Percentiles rank a stretch among this genome's conserved stretches.
Evolutionary conservation across 345 rosid species (phyloP).

Genomic region (Salix brachista): DNA sequence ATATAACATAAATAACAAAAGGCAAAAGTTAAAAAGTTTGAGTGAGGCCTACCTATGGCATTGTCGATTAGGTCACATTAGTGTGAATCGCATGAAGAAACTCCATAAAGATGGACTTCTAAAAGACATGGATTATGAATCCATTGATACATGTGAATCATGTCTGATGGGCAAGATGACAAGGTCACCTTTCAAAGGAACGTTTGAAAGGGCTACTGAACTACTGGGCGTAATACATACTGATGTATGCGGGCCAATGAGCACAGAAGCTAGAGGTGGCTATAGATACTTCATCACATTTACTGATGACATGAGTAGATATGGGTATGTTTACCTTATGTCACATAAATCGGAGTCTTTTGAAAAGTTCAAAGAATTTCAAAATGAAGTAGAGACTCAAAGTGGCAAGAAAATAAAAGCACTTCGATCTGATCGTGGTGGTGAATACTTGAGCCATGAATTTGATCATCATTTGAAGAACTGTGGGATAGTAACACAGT

Average conservation of each 20-base stretch:
- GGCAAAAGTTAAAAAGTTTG: neutral
- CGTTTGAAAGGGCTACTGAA: neutral
- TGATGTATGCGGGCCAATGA: slow-evolving; percentile 3
- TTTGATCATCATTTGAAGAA: neutral
- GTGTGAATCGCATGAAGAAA: neutral
- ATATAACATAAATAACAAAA: neutral
- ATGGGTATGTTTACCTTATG: neutral
- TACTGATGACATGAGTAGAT: neutral
- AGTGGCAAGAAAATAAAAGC: neutral
- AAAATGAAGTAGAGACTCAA: neutral
- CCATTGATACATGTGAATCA: neutral
- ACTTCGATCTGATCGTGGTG: neutral
- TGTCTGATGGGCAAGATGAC: neutral
- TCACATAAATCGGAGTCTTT: neutral
- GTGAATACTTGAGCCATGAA: neutral
- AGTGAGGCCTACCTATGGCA: neutral
- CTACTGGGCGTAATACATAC: neutral
- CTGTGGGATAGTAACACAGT: neutral
- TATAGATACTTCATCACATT: slow-evolving; percentile 1
- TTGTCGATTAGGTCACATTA: neutral
- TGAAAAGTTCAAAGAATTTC: neutral
- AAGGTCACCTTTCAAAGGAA: neutral
- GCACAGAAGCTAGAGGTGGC: neutral
- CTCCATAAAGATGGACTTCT: neutral
- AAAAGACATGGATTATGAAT: too few species aligned